A percentile compares a stretch with the other conserved stretches of the same genome.
phyloP scores from a whole-genome alignment of 306 rosid species.

The Dryas alaskensis region DNA sequence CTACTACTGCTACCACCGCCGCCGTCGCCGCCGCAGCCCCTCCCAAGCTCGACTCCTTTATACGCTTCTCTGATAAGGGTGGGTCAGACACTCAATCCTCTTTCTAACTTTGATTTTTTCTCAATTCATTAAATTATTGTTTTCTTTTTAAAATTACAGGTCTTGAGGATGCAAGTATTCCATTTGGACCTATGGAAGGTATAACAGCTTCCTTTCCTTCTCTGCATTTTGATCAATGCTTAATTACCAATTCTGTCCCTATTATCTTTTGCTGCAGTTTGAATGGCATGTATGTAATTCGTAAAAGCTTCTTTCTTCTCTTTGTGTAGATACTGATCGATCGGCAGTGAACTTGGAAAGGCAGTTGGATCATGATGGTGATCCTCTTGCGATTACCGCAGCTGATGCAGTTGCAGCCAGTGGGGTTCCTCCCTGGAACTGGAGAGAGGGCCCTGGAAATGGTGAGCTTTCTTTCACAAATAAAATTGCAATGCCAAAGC shows the following conservation, averaged over 20 bases:
- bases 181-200: constrained; percentile 86
- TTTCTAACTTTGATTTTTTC: neutral
- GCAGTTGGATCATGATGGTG: constrained; percentile 75
- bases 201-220: constrained; percentile 13
- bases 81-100: constrained; percentile 20
- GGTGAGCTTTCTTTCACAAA: constrained; percentile 37
- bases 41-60: constrained; percentile 59
- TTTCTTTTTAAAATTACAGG: constrained; percentile 38
- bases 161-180: constrained; percentile 64
- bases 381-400: constrained; percentile 73
- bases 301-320: neutral
- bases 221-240: neutral
- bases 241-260: no score
- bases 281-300: neutral
- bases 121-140: no score
- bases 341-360: constrained; percentile 77
- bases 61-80: constrained; percentile 68
- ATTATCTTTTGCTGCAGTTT: neutral
- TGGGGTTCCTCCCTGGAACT: constrained; percentile 87
- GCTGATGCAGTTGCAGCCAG: constrained; percentile 72
- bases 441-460: constrained; percentile 81
- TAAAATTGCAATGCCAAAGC: neutral
- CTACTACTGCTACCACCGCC: neutral
- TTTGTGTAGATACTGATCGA: constrained; percentile 53
- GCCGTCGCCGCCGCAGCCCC: constrained; percentile 18